Evolutionary conservation across 176 grass and related monocot genomes (phyloP), one percentile per base, ranked within the genome.

Genomic region (Guadua angustifolia): DNA sequence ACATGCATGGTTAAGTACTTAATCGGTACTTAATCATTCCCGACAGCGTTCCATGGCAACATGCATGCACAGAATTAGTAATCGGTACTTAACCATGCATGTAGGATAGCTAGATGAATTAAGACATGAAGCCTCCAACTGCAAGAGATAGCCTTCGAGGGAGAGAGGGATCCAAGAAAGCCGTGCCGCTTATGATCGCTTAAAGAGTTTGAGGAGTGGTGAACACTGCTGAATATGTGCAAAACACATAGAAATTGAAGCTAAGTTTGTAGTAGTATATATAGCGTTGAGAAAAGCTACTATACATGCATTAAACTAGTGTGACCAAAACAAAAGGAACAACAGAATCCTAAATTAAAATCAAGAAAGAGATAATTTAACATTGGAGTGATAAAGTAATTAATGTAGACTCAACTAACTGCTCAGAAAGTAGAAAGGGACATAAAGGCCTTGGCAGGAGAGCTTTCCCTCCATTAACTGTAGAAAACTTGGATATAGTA

Each of bases 151-250:
- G 84, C 84, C 84, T 90, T 83, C 84, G 56, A 90, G 84, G 83
- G 88, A 90, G 83, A 90, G 88, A 90, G 84, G 50, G 76, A 86
- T 76, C 79, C 88, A 79, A 90, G 79, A 79, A 68, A 86, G 45
- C 73, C 58, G 71, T 74, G 79, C 84, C 84, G 42, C 9, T 65
- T 65, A 72, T 81, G 35, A 12, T 84, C 81, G 46, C 69, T 25
- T 35, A 45, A 45, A 45, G 53, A 21, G 17, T 19, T 89, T 29
- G 45, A 70, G 29, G 62, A 71, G 29, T 5, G 44, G 24, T 62
- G n/a, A 22, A 18, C 55, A 82, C 51, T 22, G 43, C 64, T 79
- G 42, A 9, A 45, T 78, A 19, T 78, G 3, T 47, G 75, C 58
- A 63, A 5, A 44, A 53, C 53, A 42, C 66, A 83, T 18, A 33